Base-by-base conservation (phyloP, 139 green algal genomes). In the Coelastrella sp. region DNA sequence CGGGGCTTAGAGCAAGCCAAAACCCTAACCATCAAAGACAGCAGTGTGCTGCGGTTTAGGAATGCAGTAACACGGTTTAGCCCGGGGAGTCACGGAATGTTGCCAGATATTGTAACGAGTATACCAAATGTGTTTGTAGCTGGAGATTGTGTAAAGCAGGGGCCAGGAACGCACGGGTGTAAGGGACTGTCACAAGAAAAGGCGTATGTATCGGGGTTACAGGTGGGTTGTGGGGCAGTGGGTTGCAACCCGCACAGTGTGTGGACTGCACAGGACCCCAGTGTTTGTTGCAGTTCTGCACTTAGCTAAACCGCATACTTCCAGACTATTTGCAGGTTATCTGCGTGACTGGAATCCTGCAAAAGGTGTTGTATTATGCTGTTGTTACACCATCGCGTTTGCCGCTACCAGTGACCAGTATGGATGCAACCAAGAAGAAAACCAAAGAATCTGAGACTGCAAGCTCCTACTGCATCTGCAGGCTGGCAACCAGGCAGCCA, bases 161-260 rank as follows among this genome's bases (percentile, higher is more conserved):
- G 97, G 20, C 88, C 94, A 3, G 90, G 89, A 16, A 88, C 92
- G 22, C 96, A 97, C 73, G 96, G 95, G 47, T 93, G 95, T 60
- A 97, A 98, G 82, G 97, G 96, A 8, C 90, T 98, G 79, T 96
- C 94, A 22, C 96, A 98, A 92, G 96, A 98, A 88, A 95, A 97
- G 47, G 96, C 97, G 0, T 98, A 96, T 74, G 96, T 98, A 8
- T 97, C 92, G 4, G 97, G 97, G 0, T 92, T 98, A 73, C 82
- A 87, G 73, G 96, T 94, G 83, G 0, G 88, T 61, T 61, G 61
- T 22, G 10, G 68, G 8, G 58, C n/a, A 2, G 32, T 47, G 32
- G 32, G 32, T 58, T n/a, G 84, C 19, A 68, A 32, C 22, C n/a
- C 20, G 71, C 6, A 14, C 7, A 47, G 78, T 20, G 83, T 20